Evolutionary conservation across 805 yeast species (phyloP).

Genomic region (Ogataea chonburiensis): DNA sequence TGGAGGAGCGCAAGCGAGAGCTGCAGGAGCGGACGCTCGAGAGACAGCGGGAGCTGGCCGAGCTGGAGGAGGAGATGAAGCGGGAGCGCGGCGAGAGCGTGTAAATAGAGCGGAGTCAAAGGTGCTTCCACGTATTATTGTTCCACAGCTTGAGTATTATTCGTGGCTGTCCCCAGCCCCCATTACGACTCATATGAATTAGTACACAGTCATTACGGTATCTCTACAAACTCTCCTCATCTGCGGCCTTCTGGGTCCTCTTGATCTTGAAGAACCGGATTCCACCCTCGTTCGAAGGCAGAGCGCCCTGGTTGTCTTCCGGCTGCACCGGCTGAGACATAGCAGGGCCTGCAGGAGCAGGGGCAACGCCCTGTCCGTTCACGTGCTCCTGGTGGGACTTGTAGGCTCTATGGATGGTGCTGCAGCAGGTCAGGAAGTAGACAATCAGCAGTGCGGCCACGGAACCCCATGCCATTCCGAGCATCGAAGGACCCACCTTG

Average conservation of each 20-base stretch:
- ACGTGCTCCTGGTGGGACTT: conserved; percentile 45
- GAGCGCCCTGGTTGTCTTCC: conserved; percentile 26
- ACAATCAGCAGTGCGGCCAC: conserved; percentile 51
- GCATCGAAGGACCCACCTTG: conserved; percentile 52
- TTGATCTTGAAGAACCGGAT: conserved; percentile 77
- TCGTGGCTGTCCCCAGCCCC: not conserved
- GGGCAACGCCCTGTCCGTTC: conserved; percentile 17
- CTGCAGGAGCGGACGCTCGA: conserved; percentile 25
- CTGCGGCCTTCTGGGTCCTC: conserved; percentile 45
- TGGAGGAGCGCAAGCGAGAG: conserved; percentile 23
- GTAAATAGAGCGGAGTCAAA: conserved; percentile 3
- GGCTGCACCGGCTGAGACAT: conserved; percentile 31
- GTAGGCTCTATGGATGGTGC: conserved; percentile 49
- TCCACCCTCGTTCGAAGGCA: conserved; percentile 48
- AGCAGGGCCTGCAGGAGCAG: conserved; percentile 11
- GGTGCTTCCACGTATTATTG: too few relatives aligned
- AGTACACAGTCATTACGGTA: conserved; percentile 1
- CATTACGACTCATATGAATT: not conserved
- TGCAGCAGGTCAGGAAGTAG: conserved; percentile 52
- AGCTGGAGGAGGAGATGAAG: conserved; percentile 24
- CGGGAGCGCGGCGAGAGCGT: conserved; percentile 17
- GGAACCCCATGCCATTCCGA: conserved; percentile 73
- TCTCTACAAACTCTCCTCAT: conserved; percentile 35
- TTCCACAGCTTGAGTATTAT: too few relatives aligned
- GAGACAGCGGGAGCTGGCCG: conserved; percentile 24